phyloP scores from a whole-genome alignment of 257 asterid genomes.

The Ocimum tenuiflorum region DNA sequence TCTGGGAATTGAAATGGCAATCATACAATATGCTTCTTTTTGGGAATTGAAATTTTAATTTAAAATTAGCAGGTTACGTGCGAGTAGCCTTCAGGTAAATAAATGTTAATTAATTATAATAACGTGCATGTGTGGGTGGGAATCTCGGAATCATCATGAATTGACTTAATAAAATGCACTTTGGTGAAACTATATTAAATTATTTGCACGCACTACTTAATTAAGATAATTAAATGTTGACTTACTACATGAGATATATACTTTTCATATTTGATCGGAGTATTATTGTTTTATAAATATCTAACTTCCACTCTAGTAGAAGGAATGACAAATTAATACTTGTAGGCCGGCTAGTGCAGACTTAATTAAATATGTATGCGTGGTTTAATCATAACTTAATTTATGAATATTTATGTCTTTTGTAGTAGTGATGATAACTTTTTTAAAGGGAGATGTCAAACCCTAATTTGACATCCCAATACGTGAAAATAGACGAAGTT shows the following conservation, averaged over 20 bases:
- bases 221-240: constrained; percentile 7
- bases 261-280: no score
- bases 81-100: background rate
- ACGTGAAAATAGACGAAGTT: background rate
- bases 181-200: background rate
- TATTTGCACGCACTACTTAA: background rate
- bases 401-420: background rate
- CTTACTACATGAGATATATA: background rate
- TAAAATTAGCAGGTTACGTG: background rate
- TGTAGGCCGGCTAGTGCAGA: background rate
- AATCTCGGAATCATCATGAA: background rate
- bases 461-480: background rate
- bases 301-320: background rate
- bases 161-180: constrained; percentile 10
- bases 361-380: background rate
- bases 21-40: background rate
- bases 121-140: constrained; percentile 6
- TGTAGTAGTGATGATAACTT: no score
- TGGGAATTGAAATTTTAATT: background rate
- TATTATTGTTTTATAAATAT: background rate
- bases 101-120: background rate
- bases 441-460: background rate
- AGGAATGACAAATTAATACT: background rate
- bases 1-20: no score
- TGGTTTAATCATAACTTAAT: background rate